Conservation (phyloP, 2,329 filamentous ascomycete genomes). For the Immersiporthe knoxdaviesiana region DNA sequence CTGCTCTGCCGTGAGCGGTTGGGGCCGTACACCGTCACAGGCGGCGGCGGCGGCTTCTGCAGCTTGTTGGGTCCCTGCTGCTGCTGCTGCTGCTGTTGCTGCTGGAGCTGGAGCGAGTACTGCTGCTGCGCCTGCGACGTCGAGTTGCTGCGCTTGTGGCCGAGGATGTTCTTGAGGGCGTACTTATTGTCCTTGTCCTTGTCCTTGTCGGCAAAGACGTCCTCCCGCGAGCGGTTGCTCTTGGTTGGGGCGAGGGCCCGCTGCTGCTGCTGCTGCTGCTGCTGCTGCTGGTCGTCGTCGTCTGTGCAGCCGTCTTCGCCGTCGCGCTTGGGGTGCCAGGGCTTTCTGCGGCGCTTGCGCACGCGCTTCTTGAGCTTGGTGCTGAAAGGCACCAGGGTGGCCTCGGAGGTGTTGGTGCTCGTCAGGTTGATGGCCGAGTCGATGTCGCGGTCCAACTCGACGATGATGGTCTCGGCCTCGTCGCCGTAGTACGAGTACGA, state of each 20-base stretch:
- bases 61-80: conserved; percentile 20
- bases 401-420: conserved; percentile 30
- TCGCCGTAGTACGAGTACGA: conserved; percentile 20
- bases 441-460: conserved; percentile 37
- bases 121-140: conserved; percentile 15
- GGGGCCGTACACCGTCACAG: conserved; percentile 12
- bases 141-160: conserved; percentile 27
- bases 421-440: conserved; percentile 31
- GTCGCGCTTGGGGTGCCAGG: conserved; percentile 36
- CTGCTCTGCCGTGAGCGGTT: conserved; percentile 27
- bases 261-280: conserved; percentile 29
- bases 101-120: too few species aligned
- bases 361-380: conserved; percentile 50
- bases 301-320: conserved; percentile 36
- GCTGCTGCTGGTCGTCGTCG: background rate
- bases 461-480: conserved; percentile 24
- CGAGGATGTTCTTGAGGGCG: conserved; percentile 24
- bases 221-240: conserved; percentile 33
- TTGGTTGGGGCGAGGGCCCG: conserved; percentile 22
- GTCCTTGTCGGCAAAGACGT: conserved; percentile 35
- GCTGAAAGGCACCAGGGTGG: conserved; percentile 38
- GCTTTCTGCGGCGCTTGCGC: conserved; percentile 43
- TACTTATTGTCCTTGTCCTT: conserved; percentile 25
- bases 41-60: conserved; percentile 12
- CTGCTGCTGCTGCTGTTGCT: conserved; percentile 15